A percentile compares a stretch with the other conserved stretches of the same genome.
Evolutionary conservation across 441 rosid genomes (phyloP).

Genomic region (Manihot esculenta): DNA sequence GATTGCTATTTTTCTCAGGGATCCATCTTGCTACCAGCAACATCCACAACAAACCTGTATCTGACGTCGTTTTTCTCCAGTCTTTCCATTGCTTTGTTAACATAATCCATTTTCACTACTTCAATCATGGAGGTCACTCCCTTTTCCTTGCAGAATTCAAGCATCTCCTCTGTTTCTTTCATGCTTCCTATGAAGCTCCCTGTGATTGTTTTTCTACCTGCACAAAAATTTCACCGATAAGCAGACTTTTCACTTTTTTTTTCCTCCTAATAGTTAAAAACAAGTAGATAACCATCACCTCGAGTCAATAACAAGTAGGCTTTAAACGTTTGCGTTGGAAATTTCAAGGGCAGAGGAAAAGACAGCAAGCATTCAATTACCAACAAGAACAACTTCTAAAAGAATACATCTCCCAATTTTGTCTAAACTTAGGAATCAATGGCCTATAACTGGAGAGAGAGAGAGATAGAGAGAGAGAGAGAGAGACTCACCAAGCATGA

Average conservation of each 20-base stretch:
- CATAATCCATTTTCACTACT: conserved; percentile 55
- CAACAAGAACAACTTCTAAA: not conserved
- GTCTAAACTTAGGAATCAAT: not conserved
- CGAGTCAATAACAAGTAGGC: too few relatives aligned
- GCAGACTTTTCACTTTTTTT: not conserved
- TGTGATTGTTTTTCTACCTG: conserved; percentile 67
- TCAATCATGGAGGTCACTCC: conserved; percentile 61
- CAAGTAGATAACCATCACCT: too few relatives aligned
- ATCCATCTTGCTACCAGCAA: conserved; percentile 69
- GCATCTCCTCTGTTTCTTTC: conserved; percentile 87
- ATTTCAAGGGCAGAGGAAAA: not conserved
- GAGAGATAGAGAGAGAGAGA: too few relatives aligned
- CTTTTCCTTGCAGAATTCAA: conserved; percentile 67
- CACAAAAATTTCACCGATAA: not conserved
- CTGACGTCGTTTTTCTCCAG: conserved; percentile 73
- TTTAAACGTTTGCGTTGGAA: too few relatives aligned
- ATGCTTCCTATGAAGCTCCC: conserved; percentile 84
- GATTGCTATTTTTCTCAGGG: too few relatives aligned
- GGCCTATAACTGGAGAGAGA: not conserved
- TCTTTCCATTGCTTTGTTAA: conserved; percentile 69
- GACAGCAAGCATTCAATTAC: too few relatives aligned
- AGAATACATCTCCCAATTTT: not conserved
- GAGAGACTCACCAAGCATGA: conserved; percentile 69
- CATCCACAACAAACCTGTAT: conserved; percentile 79
- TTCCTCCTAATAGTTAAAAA: too few relatives aligned